Evolutionary conservation across 2,329 filamentous ascomycete species (phyloP).

Genomic region (Trichophyton verrucosum): DNA sequence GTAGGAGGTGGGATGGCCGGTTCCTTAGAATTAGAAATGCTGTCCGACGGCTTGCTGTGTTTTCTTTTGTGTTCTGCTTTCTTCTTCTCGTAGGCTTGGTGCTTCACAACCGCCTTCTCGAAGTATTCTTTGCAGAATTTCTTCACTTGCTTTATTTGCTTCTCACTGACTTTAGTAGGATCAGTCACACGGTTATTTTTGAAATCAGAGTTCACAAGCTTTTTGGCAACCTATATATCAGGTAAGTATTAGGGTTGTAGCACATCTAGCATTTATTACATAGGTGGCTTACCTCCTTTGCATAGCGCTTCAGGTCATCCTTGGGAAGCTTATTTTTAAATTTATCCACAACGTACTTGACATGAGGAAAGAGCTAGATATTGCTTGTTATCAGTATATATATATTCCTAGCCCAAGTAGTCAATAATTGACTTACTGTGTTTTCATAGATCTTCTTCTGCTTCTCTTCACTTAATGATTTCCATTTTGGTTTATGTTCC

Average conservation of each 20-base stretch:
- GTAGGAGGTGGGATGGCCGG: slow-evolving; percentile 4
- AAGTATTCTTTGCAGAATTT: slow-evolving; percentile 74
- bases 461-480: slow-evolving; percentile 54
- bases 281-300: slow-evolving; percentile 43
- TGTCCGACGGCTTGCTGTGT: slow-evolving; percentile 1
- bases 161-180: slow-evolving; percentile 62
- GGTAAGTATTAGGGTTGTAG: slow-evolving; percentile 41
- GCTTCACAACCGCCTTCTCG: slow-evolving; percentile 72
- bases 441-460: slow-evolving; percentile 93
- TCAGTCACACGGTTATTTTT: slow-evolving; percentile 78
- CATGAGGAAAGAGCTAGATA: slow-evolving; percentile 62
- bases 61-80: slow-evolving; percentile 39
- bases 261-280: not conserved
- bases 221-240: slow-evolving; percentile 58
- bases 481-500: slow-evolving; percentile 37
- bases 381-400: not conserved
- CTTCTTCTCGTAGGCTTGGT: slow-evolving; percentile 53
- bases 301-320: slow-evolving; percentile 56
- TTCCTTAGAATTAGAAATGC: not conserved
- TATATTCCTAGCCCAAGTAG: not conserved
- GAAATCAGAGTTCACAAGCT: slow-evolving; percentile 81
- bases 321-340: slow-evolving; percentile 78
- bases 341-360: slow-evolving; percentile 76
- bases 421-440: slow-evolving; percentile 49
- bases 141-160: slow-evolving; percentile 71